Evolutionary conservation across 2,329 filamentous ascomycete species (phyloP).

Genomic region (Tolypocladium inflatum): DNA sequence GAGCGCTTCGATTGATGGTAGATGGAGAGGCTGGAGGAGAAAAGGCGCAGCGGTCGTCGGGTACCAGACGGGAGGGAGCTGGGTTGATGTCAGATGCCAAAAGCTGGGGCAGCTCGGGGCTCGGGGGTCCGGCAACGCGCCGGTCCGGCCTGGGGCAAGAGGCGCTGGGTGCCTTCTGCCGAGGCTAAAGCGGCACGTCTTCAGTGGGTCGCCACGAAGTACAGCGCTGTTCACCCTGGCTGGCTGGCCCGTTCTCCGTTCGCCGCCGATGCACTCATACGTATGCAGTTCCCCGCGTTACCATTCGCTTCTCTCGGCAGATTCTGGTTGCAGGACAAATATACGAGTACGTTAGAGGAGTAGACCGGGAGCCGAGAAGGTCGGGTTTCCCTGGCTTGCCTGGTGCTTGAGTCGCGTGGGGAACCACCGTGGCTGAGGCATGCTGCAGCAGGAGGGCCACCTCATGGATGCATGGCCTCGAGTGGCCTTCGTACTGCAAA

Average conservation of each 20-base stretch:
- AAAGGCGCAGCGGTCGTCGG: neutral
- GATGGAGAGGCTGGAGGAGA: neutral
- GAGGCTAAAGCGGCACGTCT: constrained; percentile 8
- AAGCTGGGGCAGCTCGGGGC: neutral
- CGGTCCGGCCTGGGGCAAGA: neutral
- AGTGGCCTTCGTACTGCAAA: neutral
- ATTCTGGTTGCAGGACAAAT: neutral
- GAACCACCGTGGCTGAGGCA: neutral
- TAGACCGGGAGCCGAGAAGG: too few relatives aligned
- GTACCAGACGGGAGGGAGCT: neutral
- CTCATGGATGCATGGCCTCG: neutral
- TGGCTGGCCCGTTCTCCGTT: too few relatives aligned
- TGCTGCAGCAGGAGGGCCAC: neutral
- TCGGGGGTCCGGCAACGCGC: constrained; percentile 1
- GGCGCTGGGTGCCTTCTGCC: neutral
- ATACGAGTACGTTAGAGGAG: too few relatives aligned
- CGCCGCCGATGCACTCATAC: neutral
- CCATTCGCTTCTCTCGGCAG: neutral
- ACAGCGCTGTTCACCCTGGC: too few relatives aligned
- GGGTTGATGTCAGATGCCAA: neutral
- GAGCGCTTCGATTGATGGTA: neutral
- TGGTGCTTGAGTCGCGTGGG: neutral
- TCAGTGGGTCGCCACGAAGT: neutral
- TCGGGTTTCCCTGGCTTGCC: neutral
- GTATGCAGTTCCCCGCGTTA: neutral